A percentile compares a stretch with the other conserved stretches of the same genome.
Conservation (phyloP, 116 monocot genomes). For the Iris pallida region DNA sequence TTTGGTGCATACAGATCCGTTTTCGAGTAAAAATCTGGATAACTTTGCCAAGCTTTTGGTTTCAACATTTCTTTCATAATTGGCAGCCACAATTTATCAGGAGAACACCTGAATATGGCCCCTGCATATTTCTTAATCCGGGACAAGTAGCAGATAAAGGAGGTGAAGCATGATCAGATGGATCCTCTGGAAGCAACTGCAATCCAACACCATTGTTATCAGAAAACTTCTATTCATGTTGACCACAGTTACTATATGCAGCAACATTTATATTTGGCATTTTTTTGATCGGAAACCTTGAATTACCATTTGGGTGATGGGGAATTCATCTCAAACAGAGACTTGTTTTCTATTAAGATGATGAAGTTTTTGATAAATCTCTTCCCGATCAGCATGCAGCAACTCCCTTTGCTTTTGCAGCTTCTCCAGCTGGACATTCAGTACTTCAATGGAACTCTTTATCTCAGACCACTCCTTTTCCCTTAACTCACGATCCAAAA, state of each 20-base stretch:
- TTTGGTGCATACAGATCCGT: no score
- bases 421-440: constrained; percentile 65
- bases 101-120: constrained; percentile 50
- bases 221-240: constrained; percentile 10
- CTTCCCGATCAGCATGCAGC: constrained; percentile 49
- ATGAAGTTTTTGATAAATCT: constrained; percentile 48
- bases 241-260: no score
- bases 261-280: background rate
- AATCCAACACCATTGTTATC: constrained; percentile 3
- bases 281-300: constrained; percentile 17
- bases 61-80: constrained; percentile 9
- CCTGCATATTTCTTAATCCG: constrained; percentile 65
- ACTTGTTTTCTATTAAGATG: constrained; percentile 51
- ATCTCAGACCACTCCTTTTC: constrained; percentile 74
- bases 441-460: constrained; percentile 50
- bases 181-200: constrained; percentile 18
- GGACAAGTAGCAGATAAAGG: constrained; percentile 37
- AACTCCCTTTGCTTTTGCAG: constrained; percentile 72
- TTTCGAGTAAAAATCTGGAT: background rate
- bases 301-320: constrained; percentile 7
- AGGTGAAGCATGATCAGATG: no score
- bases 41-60: background rate
- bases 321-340: constrained; percentile 26
- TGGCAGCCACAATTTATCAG: constrained; percentile 30
- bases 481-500: constrained; percentile 47